phyloP scores from a whole-genome alignment of 2,329 filamentous ascomycete genomes.

The Acrocalymma vagum region DNA sequence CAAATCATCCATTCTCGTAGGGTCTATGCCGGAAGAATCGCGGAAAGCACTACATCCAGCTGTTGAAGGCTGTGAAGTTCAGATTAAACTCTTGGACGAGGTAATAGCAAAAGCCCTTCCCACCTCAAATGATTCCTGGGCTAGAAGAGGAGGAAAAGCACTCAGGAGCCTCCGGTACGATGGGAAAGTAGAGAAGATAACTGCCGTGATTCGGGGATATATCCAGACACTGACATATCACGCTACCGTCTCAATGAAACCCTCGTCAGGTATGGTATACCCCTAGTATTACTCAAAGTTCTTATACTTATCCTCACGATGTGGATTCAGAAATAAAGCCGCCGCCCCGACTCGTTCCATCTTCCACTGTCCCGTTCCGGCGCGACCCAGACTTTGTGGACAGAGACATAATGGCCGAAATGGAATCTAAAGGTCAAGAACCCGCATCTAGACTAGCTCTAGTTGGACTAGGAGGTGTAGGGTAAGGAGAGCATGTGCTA shows the following conservation, averaged over 20 bases:
- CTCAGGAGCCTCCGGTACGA: conserved; percentile 18
- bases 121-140: conserved; percentile 7
- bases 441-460: conserved; percentile 24
- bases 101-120: conserved; percentile 18
- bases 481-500: conserved; percentile 16
- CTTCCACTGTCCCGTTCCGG: conserved; percentile 28
- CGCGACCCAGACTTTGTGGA: conserved; percentile 33
- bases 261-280: too few species aligned
- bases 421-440: conserved; percentile 7
- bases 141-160: conserved; percentile 15
- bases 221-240: too few species aligned
- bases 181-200: conserved; percentile 16
- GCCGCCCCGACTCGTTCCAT: too few species aligned
- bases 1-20: conserved; percentile 3
- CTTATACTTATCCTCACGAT: too few species aligned
- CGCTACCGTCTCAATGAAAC: too few species aligned
- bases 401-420: conserved; percentile 13
- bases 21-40: conserved; percentile 8
- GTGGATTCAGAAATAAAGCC: too few species aligned
- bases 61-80: conserved; percentile 15
- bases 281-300: too few species aligned
- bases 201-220: too few species aligned
- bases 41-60: conserved; percentile 13
- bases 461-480: conserved; percentile 34
- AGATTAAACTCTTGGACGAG: conserved; percentile 18